A percentile compares a stretch with the other conserved stretches of the same genome.
Evolutionary conservation across 805 yeast genomes (phyloP).

Genomic region (Hyphopichia homilentoma): DNA sequence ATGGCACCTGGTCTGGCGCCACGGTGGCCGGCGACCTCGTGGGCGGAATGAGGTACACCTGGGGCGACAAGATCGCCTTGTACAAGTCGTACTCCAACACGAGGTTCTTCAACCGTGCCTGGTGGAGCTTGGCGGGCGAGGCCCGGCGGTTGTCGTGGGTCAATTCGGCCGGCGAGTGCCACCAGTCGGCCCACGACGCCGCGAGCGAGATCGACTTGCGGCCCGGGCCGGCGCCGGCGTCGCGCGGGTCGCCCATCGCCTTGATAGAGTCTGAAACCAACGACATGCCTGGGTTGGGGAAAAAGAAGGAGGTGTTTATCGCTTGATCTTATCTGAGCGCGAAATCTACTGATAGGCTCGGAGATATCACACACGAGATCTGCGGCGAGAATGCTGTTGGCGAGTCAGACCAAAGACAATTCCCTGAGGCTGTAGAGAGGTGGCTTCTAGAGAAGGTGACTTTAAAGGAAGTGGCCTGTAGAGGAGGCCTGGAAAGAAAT

Average conservation of each 20-base stretch:
- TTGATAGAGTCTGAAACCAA: conserved; percentile 15
- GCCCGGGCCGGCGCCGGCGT: neutral
- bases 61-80: conserved; percentile 27
- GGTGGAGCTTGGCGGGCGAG: conserved; percentile 5
- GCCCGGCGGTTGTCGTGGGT: conserved; percentile 1
- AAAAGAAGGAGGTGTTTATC: too few species aligned
- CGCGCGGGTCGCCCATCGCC: conserved; percentile 22
- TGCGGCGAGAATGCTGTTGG: too few species aligned
- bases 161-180: conserved; percentile 22
- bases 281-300: too few species aligned
- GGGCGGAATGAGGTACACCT: conserved; percentile 23
- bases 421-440: too few species aligned
- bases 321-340: too few species aligned
- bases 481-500: too few species aligned
- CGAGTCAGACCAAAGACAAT: too few species aligned
- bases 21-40: conserved; percentile 4
- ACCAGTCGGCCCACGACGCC: conserved; percentile 36
- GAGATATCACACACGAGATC: too few species aligned
- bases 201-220: conserved; percentile 19
- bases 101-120: conserved; percentile 22
- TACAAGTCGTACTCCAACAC: conserved; percentile 32
- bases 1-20: too few species aligned
- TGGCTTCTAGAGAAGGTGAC: too few species aligned
- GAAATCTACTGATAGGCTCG: too few species aligned
- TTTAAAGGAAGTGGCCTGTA: too few species aligned